Evolutionary conservation across 1,284 basidiomycete species (phyloP).

Genomic region (Ceratobasidium sp.): DNA sequence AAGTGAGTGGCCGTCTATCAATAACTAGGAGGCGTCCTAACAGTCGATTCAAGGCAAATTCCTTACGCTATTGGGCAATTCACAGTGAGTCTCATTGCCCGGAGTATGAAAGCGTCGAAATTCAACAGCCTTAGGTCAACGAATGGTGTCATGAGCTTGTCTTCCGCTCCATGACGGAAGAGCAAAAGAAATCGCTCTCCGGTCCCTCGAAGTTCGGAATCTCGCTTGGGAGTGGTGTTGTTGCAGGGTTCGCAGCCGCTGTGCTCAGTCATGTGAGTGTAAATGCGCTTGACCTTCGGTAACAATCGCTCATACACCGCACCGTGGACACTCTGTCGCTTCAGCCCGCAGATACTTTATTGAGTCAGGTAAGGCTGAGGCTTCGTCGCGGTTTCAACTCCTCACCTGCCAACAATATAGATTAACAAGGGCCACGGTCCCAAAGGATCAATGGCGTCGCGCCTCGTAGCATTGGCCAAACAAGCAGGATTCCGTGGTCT

Average conservation of each 20-base stretch:
- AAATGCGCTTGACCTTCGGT: constrained; percentile 5
- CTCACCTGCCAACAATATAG: constrained; percentile 54
- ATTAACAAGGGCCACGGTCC: constrained; percentile 91
- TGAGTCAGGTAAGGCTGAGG: constrained; percentile 53
- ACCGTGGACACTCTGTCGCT: background rate
- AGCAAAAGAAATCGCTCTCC: constrained; percentile 65
- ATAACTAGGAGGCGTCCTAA: background rate
- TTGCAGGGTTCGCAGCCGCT: constrained; percentile 88
- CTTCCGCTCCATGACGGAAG: constrained; percentile 72
- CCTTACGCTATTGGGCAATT: constrained; percentile 83
- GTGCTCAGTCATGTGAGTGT: constrained; percentile 76
- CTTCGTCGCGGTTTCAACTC: constrained; percentile 45
- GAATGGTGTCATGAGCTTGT: constrained; percentile 85
- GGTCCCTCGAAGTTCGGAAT: constrained; percentile 66
- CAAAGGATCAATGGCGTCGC: constrained; percentile 70
- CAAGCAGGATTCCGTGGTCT: constrained; percentile 70
- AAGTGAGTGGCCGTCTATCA: constrained; percentile 61
- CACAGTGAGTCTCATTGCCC: constrained; percentile 35
- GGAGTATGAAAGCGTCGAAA: background rate
- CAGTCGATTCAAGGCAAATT: constrained; percentile 64
- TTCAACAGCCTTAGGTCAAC: constrained; percentile 74
- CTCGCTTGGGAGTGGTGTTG: constrained; percentile 79
- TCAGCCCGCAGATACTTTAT: constrained; percentile 71
- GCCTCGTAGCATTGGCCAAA: constrained; percentile 60
- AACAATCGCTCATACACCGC: background rate